Evolutionary conservation across 805 yeast genomes (phyloP), one percentile per base, ranked within the genome.

Genomic region (Wickerhamomyces alni): DNA sequence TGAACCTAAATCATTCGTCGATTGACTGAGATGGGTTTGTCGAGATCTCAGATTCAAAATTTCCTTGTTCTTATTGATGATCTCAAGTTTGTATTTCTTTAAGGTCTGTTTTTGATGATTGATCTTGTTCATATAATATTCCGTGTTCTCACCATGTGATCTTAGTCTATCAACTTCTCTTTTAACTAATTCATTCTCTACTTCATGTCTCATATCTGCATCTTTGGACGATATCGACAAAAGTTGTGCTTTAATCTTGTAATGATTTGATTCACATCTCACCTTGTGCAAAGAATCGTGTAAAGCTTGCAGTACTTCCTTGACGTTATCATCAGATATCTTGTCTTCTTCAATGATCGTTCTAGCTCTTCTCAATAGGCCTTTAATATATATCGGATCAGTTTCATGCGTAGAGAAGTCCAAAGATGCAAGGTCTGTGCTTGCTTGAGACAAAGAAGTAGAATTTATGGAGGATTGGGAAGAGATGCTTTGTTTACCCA

Each of bases 141-240:
- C 63, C 35, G 59, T 53, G 29, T 61, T 65, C 12, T 57, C 42
- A 54, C 57, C 40, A 36, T 55, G 56, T 2, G 45, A 36, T 28
- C 63, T 58, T 32, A 72, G 54, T 36, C 65, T 57, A 44, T 73
- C 72, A n/a, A 70, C 67, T 48, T 71, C 74, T 26, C 72, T 61
- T 48, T 69, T 64, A 32, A 61, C 59, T n/a, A 73, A 51, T 36
- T 57, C 63, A 36, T 59, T 62, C 46, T 72, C 78, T 15, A 72
- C 78, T 46, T 70, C 73, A 41, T 62, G 61, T 16, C 77, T 54
- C 57, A 66, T 72, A 31, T 64, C 65, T 10, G 63, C 62, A 42
- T 71, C 75, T 32, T 63, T 63, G 15, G 67, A 49, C 33, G 70
- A 72, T 16, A 71, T 61, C 6, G 65, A 62, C 32, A 69, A 47